Conservation (phyloP, 1,139 yeast genomes). For the Yamadazyma trypodendri region DNA sequence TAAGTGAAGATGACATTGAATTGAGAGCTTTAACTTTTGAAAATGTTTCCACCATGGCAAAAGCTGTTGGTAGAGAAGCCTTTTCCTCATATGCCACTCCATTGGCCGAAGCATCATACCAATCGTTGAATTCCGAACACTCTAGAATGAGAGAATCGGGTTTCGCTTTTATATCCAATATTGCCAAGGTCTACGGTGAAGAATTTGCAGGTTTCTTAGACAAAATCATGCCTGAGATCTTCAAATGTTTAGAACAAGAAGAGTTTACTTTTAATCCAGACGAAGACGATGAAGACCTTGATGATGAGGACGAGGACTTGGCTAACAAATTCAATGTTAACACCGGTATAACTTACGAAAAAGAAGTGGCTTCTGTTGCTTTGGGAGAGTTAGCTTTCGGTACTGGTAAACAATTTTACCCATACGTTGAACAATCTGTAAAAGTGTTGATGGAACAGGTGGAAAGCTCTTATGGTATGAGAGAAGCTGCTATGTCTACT, state of each 20-base stretch:
- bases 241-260: slow-evolving; percentile 80
- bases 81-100: slow-evolving; percentile 87
- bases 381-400: slow-evolving; percentile 86
- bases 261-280: slow-evolving; percentile 60
- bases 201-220: slow-evolving; percentile 87
- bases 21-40: slow-evolving; percentile 90
- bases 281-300: slow-evolving; percentile 38
- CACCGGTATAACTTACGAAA: slow-evolving; percentile 94
- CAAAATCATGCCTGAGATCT: slow-evolving; percentile 78
- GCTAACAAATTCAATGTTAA: slow-evolving; percentile 78
- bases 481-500: slow-evolving; percentile 81
- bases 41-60: slow-evolving; percentile 90
- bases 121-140: slow-evolving; percentile 72
- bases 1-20: slow-evolving; percentile 77
- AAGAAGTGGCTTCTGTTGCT: slow-evolving; percentile 95
- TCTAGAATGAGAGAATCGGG: slow-evolving; percentile 93
- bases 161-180: slow-evolving; percentile 88
- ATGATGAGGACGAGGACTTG: slow-evolving; percentile 53
- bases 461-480: slow-evolving; percentile 86
- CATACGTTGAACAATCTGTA: slow-evolving; percentile 72
- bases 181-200: slow-evolving; percentile 92
- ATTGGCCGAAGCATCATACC: slow-evolving; percentile 83
- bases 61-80: slow-evolving; percentile 91
- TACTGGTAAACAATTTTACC: slow-evolving; percentile 76
- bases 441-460: slow-evolving; percentile 68